Evolutionary conservation across 2,329 filamentous ascomycete species (phyloP).

Genomic region (Phaeosphaeria sp.): DNA sequence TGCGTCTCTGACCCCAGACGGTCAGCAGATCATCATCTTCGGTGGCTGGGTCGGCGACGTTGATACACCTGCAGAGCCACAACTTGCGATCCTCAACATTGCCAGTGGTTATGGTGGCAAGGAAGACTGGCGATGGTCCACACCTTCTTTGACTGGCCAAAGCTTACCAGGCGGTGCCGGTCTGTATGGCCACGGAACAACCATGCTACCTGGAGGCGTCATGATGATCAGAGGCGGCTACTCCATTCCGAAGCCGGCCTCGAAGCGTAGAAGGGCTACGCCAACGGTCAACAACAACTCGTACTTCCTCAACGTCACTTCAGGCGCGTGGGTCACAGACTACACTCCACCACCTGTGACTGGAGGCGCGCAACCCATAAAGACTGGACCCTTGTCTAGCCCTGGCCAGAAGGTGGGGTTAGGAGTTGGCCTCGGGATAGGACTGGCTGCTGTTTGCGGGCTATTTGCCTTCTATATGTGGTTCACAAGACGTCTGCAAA

Average conservation of each 20-base stretch:
- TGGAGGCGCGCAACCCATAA: conserved; percentile 12
- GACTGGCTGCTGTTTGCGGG: conserved; percentile 50
- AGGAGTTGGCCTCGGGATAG: conserved; percentile 53
- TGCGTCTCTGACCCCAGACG: conserved; percentile 80
- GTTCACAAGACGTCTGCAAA: conserved; percentile 52
- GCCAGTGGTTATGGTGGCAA: conserved; percentile 72
- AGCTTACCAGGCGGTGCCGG: conserved; percentile 55
- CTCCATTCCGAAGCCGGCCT: conserved; percentile 52
- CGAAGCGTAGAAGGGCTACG: conserved; percentile 46
- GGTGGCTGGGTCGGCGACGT: conserved; percentile 94
- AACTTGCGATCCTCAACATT: conserved; percentile 78
- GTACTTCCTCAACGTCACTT: conserved; percentile 68
- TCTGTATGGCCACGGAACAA: conserved; percentile 67
- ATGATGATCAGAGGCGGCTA: conserved; percentile 69
- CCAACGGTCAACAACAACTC: conserved; percentile 52
- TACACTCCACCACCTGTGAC: conserved; percentile 59
- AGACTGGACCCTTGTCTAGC: conserved; percentile 48
- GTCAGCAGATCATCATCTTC: conserved; percentile 76
- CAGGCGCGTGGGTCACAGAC: conserved; percentile 63
- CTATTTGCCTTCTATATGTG: conserved; percentile 56
- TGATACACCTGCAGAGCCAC: conserved; percentile 76
- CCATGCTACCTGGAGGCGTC: conserved; percentile 66
- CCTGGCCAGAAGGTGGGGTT: conserved; percentile 56
- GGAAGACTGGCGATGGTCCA: conserved; percentile 72
- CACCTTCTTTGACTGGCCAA: conserved; percentile 59